Evolutionary conservation across 2,329 filamentous ascomycete genomes (phyloP), one percentile per base, ranked within the genome.

Genomic region (Trichocomaceae sp.): DNA sequence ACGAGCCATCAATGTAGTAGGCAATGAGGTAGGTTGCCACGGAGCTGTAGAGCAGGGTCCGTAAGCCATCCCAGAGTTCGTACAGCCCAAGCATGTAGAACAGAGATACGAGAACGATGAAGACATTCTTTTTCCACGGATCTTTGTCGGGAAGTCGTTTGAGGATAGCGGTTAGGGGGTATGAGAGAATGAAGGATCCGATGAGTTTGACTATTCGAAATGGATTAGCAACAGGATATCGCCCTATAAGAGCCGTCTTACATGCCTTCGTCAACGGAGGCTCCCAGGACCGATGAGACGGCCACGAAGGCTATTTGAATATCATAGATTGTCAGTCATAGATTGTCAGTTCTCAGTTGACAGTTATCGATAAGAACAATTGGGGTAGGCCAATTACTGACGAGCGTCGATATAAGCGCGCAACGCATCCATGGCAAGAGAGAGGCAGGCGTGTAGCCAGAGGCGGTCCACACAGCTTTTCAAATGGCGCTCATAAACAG

Each of bases 21-120:
- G 92, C 87, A 62, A 99, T 93, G 60, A 80, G 77, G 68, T 96
- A 99, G 50, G 88, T 83, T 49, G 84, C 91, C 17, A 80, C 82
- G 0, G 92, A 84, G 67, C 88, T 90, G 67, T 95, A 84, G 56
- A 87, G 69, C 39, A 99, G 75, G 2, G 91, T 96, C 39, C 82
- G 80, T 13, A 95, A 73, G 54, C 93, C 95, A 70, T 75, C 78
- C 91, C 92, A 97, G 47, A 99, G 80, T 66, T 95, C 88, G 72
- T 95, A 99, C 3, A 99, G 81, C 29, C 93, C 93, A 54, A 99
- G 80, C 7, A 99, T 80, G 70, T 96, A 97, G 77, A 99, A 97
- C 22, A 93, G 69, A 3, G 88, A 88, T 15, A 90, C 83, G 26
- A 77, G 75, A 60, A 97, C 86, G 58, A 87, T 89, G 72, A 96